A percentile compares a stretch with the other conserved stretches of the same genome.
Conservation (phyloP, 2,329 filamentous ascomycete species). For the Coleophoma eucalyptorum region DNA sequence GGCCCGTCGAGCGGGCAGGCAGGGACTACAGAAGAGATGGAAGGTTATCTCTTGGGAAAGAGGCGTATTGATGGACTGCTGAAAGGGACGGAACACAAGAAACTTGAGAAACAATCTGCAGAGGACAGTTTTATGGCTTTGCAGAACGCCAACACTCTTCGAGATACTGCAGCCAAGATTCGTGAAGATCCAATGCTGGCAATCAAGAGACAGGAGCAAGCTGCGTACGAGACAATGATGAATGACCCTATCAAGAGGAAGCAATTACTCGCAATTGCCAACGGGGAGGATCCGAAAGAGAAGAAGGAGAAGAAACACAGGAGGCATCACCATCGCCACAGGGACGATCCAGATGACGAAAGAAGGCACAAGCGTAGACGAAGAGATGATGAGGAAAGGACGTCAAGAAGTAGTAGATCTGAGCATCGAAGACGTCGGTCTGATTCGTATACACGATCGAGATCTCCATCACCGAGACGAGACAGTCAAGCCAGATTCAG, state of each 20-base stretch:
- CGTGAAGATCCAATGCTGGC: constrained; percentile 87
- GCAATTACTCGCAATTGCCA: constrained; percentile 63
- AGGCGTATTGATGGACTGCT: constrained; percentile 84
- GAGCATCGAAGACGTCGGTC: constrained; percentile 38
- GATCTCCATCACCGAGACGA: constrained; percentile 10
- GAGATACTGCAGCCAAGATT: constrained; percentile 83
- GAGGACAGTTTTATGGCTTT: constrained; percentile 57
- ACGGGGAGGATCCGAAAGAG: constrained; percentile 44
- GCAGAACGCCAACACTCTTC: constrained; percentile 66
- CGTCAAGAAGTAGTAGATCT: constrained; percentile 28
- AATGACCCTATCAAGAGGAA: constrained; percentile 67
- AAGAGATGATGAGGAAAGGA: constrained; percentile 28
- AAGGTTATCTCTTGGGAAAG: constrained; percentile 90
- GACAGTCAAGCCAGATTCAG: constrained; percentile 15
- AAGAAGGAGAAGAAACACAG: constrained; percentile 42
- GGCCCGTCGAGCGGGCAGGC: constrained; percentile 74
- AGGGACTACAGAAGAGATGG: constrained; percentile 83
- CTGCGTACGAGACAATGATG: constrained; percentile 76
- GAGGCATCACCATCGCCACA: constrained; percentile 34
- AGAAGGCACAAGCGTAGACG: constrained; percentile 41
- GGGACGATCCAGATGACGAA: constrained; percentile 28
- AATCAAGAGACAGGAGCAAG: constrained; percentile 89
- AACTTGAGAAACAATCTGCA: constrained; percentile 70
- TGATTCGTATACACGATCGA: constrained; percentile 28
- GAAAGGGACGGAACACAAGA: constrained; percentile 77